Evolutionary conservation across 192 early-diverging fungal genomes (phyloP), one percentile per base, ranked within the genome.

Genomic region (Ambispora gerdemannii): DNA sequence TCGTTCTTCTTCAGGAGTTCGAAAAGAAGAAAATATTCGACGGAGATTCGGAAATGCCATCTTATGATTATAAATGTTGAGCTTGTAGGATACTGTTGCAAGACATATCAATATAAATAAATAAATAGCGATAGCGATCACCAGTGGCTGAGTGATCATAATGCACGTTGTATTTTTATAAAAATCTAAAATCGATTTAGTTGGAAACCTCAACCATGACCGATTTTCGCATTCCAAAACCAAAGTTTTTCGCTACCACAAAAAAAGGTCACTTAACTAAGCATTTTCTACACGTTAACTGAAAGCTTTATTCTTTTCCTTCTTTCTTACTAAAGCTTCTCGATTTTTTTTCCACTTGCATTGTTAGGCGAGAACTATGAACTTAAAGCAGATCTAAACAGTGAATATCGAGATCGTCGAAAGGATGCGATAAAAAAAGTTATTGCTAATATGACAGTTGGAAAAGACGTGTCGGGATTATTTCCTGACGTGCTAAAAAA

Each of bases 381-480:
- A 82, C 85, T 99, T n/a, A 89, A 93, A 75, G 90, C 91, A 6
- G 97, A 98, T 69, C 82, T 99, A 51, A 99, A 99, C 81, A 92
- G 89, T 80, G 97, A 99, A 82, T 98, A 98, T 82, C 90, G 88
- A 67, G 93, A 98, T 68, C 82, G 90, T 53, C 86, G 97, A 60
- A 98, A 97, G 77, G 97, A 99, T 82, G 93, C 95, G 0, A 96
- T 99, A 33, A 95, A 97, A 72, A 92, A 95, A 76, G 96, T 99
- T 51, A 98, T 99, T 76, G 97, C 97, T 50, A 99, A 99, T 80
- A 99, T 99, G 97, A 99, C 97, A 8, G 93, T 99, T 33, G 97
- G 97, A 69, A 99, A 99, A 74, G 97, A 99, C 77, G 96, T 99
- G 67, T 91, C 88, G 67, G 87, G 88, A 1, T 83, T 99, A 25